Base-by-base conservation (phyloP, 2,329 filamentous ascomycete genomes). In the Neurospora crassa region DNA sequence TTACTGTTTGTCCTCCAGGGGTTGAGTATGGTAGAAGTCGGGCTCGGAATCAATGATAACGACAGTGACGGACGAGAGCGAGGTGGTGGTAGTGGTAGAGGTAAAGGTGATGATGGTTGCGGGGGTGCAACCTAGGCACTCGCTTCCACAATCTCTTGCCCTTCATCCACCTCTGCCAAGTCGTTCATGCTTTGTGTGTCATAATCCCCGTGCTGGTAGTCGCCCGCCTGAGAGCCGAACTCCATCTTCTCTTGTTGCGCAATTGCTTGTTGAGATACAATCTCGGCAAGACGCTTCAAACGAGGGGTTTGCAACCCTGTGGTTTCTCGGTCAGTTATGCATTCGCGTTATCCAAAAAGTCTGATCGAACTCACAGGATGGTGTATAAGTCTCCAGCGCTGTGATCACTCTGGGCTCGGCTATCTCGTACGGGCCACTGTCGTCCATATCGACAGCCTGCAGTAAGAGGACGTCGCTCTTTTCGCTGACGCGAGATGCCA, bases 361-460 rank as follows among this genome's bases (percentile, higher is more conserved):
- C 29, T 16, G 59, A 67, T 68, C 40, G 7, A 42, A 69, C 92
- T 87, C 86, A 96, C 95, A 99, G 76, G 94, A 97, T 74, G 96
- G 96, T 69, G 96, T 98, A 80, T 99, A 99, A 16, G 96, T 99
- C 84, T 99, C 96, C 75, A 99, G 84, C 70, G 96, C 96, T 3
- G 94, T 97, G 78, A 99, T 99, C 70, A 93, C 92, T 79, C 96
- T 89, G 40, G 96, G 96, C 82, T 99, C 96, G 16, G 96, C 96
- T 81, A 99, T 99, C 82, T 98, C 96, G 79, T 99, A 99, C 37
- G 95, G 96, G 34, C 96, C 96, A 77, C 93, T 97, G 83, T 99
- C 96, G 79, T 99, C 96, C 94, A 99, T 97, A 81, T 99, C 96
- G 72, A 99, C 94, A 68, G 96, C 94, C 72, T 95, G 92, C 67